A percentile compares a stretch with the other conserved stretches of the same genome.
These are phyloP conservation scores for Senna tora DNA, from an alignment of 306 rosid species.

Conservation along the genomic window DNA sequence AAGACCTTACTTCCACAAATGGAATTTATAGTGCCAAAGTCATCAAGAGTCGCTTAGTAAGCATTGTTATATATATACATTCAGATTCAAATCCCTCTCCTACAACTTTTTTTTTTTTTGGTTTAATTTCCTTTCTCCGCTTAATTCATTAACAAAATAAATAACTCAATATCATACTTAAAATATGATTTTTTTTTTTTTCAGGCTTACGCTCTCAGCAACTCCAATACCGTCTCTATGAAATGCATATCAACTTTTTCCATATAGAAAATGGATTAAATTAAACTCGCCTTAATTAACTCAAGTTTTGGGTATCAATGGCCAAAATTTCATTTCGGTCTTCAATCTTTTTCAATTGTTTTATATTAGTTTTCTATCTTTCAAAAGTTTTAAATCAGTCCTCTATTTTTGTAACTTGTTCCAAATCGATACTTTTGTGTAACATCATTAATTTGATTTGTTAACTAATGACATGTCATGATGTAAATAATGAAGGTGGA, in stretches of 20 bases:
- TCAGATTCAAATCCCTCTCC: not conserved
- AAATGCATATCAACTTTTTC: conserved; percentile 44
- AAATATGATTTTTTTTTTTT: not conserved
- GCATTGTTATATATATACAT: not conserved
- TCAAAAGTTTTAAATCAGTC: no score
- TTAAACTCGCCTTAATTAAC: not conserved
- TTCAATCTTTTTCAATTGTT: no score
- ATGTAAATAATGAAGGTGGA: no score
- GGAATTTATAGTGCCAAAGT: conserved; percentile 33
- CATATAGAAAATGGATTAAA: conserved; percentile 36
- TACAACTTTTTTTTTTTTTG: not conserved
- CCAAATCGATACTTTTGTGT: no score
- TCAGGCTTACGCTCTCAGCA: conserved; percentile 42
- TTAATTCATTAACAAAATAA: not conserved
- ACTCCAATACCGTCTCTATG: conserved; percentile 32
- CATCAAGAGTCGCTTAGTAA: conserved; percentile 40
- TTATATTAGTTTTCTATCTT: no score
- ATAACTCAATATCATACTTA: not conserved
- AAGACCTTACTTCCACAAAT: conserved; percentile 30
- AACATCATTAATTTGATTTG: no score
- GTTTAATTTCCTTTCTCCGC: not conserved
- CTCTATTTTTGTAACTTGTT: no score
- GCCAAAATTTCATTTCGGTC: no score
- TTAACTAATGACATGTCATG: no score
- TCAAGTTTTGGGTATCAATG: conserved; percentile 11